These are phyloP conservation scores for Cystobasidium sp. DNA, from an alignment of 1,284 basidiomycete genomes.

Conservation along the genomic window DNA sequence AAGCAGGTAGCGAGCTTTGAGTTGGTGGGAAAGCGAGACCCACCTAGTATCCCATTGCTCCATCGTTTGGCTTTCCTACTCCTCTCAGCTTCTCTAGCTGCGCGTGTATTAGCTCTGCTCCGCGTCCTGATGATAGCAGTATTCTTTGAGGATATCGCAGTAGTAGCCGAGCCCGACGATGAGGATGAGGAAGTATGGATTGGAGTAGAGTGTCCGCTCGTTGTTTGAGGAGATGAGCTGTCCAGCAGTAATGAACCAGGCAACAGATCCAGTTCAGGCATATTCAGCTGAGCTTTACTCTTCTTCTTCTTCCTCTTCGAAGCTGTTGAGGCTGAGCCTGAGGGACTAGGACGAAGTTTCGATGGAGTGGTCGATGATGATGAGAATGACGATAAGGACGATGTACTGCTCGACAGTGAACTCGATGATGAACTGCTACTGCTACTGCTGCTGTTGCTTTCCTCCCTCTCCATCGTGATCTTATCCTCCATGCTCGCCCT, in stretches of 20 bases:
- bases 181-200: neutral
- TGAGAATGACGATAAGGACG: neutral
- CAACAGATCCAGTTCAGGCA: slow-evolving; percentile 12
- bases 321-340: neutral
- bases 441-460: neutral
- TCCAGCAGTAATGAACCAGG: slow-evolving; percentile 1
- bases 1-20: neutral
- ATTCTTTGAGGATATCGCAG: neutral
- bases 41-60: slow-evolving; percentile 31
- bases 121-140: neutral
- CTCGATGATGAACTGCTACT: slow-evolving; percentile 6
- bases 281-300: neutral
- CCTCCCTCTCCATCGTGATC: neutral
- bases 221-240: neutral
- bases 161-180: neutral
- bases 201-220: neutral
- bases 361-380: neutral
- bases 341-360: neutral
- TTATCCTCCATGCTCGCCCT: slow-evolving; percentile 10
- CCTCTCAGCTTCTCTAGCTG: slow-evolving; percentile 18
- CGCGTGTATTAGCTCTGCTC: slow-evolving; percentile 13
- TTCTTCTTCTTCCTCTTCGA: neutral
- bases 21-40: too few relatives aligned
- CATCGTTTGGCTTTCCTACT: slow-evolving; percentile 11
- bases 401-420: slow-evolving; percentile 8